phyloP scores from a whole-genome alignment of 495 filamentous ascomycete genomes.

The Talaromyces borbonicus region DNA sequence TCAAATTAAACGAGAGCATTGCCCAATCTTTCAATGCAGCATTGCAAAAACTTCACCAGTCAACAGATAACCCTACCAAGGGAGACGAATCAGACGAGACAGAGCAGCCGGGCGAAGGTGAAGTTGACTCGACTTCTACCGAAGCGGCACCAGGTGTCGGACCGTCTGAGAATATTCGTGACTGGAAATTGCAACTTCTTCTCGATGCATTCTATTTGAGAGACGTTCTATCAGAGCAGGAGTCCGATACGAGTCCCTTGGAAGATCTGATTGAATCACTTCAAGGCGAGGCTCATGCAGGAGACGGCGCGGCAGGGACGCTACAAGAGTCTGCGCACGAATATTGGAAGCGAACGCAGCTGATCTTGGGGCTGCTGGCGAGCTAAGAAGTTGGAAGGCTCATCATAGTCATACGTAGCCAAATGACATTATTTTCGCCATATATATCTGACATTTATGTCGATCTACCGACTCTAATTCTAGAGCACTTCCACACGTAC shows the following conservation, averaged over 20 bases:
- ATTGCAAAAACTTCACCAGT: background rate
- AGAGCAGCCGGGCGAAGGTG: background rate
- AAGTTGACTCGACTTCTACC: background rate
- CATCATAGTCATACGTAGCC: too few relatives aligned
- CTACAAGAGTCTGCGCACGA: conserved; percentile 51
- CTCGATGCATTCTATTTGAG: conserved; percentile 69
- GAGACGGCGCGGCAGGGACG: conserved; percentile 31
- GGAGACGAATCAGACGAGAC: background rate
- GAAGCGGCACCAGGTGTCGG: background rate
- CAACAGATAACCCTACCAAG: background rate
- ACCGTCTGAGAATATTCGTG: conserved; percentile 22
- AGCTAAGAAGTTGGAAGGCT: too few relatives aligned
- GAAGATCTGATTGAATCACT: conserved; percentile 35
- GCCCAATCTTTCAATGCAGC: conserved; percentile 7
- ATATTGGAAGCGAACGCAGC: conserved; percentile 70
- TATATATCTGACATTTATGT: too few relatives aligned
- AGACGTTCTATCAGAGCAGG: conserved; percentile 24
- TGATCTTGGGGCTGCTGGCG: conserved; percentile 57
- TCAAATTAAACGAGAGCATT: conserved; percentile 35
- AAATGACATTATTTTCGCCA: too few relatives aligned
- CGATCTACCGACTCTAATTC: too few relatives aligned
- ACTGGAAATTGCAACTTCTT: conserved; percentile 60
- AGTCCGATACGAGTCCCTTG: conserved; percentile 28
- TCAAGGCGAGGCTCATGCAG: conserved; percentile 35
- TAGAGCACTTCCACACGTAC: too few relatives aligned